Evolutionary conservation across 495 filamentous ascomycete species (phyloP).

Genomic region (Penicillium taxi): DNA sequence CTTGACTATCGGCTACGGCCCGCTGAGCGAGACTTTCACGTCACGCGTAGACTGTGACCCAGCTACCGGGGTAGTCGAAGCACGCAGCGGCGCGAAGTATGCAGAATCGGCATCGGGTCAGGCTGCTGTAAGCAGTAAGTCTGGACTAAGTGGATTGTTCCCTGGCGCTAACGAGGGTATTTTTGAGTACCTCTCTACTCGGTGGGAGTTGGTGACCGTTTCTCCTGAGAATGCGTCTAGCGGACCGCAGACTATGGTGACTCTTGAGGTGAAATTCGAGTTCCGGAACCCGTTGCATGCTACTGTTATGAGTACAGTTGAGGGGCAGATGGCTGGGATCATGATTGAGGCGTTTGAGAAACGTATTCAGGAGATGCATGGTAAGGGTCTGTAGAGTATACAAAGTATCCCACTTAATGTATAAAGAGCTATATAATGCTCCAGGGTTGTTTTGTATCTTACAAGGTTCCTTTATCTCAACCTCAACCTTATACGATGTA

Average conservation of each 20-base stretch:
- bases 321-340: slow-evolving; percentile 70
- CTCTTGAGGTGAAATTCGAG: slow-evolving; percentile 64
- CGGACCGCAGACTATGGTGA: slow-evolving; percentile 55
- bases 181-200: slow-evolving; percentile 67
- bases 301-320: slow-evolving; percentile 66
- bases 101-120: slow-evolving; percentile 1
- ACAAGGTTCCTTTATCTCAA: too few species aligned
- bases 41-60: slow-evolving; percentile 67
- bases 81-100: slow-evolving; percentile 55
- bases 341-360: slow-evolving; percentile 95
- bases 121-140: too few species aligned
- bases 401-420: too few species aligned
- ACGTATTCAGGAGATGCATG: slow-evolving; percentile 54
- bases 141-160: slow-evolving; percentile 22
- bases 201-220: slow-evolving; percentile 59
- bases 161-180: slow-evolving; percentile 46
- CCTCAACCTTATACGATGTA: too few species aligned
- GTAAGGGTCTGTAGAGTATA: slow-evolving; percentile 15
- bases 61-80: slow-evolving; percentile 56
- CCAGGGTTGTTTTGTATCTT: too few species aligned
- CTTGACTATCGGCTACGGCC: slow-evolving; percentile 77
- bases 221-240: slow-evolving; percentile 19
- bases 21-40: slow-evolving; percentile 72
- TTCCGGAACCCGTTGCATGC: slow-evolving; percentile 82
- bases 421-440: too few species aligned